These are phyloP conservation scores for Blastocystis sp. DNA, from an alignment of 352 stramenopile species.

Conservation along the genomic window DNA sequence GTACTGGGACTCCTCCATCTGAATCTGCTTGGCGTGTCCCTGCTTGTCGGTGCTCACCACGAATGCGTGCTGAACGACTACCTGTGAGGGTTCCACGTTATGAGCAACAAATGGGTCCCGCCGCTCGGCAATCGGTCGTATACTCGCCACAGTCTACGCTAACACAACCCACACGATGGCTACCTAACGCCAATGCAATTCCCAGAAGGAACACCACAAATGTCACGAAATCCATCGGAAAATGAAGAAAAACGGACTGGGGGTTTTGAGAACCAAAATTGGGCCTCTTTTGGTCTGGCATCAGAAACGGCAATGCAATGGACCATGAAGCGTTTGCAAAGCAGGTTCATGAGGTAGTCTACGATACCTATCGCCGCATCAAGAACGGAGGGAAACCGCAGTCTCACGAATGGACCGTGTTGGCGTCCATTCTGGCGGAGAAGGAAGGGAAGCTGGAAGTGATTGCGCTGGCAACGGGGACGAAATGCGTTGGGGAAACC, in stretches of 20 bases:
- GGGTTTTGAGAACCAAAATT: slow-evolving; percentile 28
- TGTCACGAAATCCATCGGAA: too few species aligned
- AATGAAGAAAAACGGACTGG: background rate
- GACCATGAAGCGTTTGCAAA: background rate
- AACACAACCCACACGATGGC: background rate
- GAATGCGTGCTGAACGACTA: slow-evolving; percentile 39
- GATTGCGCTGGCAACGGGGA: slow-evolving; percentile 42
- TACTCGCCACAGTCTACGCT: slow-evolving; percentile 53
- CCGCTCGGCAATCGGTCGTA: slow-evolving; percentile 22
- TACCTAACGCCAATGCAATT: background rate
- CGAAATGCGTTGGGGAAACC: slow-evolving; percentile 21
- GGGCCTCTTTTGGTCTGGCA: too few species aligned
- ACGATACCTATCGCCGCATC: background rate
- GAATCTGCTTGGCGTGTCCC: slow-evolving; percentile 18
- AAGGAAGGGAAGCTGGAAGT: background rate
- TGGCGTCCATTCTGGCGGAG: slow-evolving; percentile 20
- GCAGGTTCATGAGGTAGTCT: background rate
- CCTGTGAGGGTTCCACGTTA: background rate
- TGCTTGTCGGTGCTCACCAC: background rate
- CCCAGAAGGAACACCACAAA: too few species aligned
- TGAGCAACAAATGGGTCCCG: slow-evolving; percentile 26
- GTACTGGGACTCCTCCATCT: slow-evolving; percentile 23
- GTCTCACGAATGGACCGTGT: slow-evolving; percentile 50
- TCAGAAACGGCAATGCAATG: background rate
- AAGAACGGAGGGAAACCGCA: slow-evolving; percentile 53